Conservation (phyloP, 2,329 filamentous ascomycete genomes). For the Plectosphaerella plurivora region DNA sequence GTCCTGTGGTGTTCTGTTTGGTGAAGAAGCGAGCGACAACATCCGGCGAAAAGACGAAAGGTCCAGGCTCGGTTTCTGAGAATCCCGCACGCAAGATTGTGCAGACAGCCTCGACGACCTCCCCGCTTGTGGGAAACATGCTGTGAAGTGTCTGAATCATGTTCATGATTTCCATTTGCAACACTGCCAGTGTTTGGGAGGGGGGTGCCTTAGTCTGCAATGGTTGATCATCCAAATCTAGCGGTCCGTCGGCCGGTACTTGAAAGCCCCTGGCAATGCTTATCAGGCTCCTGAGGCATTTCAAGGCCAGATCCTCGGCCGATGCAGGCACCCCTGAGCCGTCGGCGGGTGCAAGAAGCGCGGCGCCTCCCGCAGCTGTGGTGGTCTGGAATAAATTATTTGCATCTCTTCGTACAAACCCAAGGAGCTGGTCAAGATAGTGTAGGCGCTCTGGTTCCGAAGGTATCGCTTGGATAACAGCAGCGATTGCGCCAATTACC, state of each 20-base stretch:
- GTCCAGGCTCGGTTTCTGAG: slow-evolving; percentile 67
- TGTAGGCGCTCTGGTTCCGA: slow-evolving; percentile 3
- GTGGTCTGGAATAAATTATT: slow-evolving; percentile 18
- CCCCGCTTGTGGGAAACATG: slow-evolving; percentile 55
- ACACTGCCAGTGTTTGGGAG: slow-evolving; percentile 18
- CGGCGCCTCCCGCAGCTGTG: no score
- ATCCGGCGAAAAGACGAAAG: slow-evolving; percentile 68
- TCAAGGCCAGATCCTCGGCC: slow-evolving; percentile 43
- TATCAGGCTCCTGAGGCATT: slow-evolving; percentile 62
- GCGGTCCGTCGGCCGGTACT: slow-evolving; percentile 58
- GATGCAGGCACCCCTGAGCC: slow-evolving; percentile 12
- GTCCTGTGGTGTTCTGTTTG: slow-evolving; percentile 53
- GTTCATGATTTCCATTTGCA: slow-evolving; percentile 43
- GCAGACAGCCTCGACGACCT: slow-evolving; percentile 69
- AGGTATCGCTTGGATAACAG: slow-evolving; percentile 68
- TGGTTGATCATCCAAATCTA: slow-evolving; percentile 60
- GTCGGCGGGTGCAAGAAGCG: no score
- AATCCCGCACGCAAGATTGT: slow-evolving; percentile 70
- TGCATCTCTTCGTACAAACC: slow-evolving; percentile 57
- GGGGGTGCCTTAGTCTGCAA: slow-evolving; percentile 4
- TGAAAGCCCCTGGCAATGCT: slow-evolving; percentile 71
- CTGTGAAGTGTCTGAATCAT: slow-evolving; percentile 42
- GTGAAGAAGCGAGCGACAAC: slow-evolving; percentile 64
- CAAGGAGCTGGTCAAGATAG: slow-evolving; percentile 54
- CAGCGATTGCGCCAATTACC: slow-evolving; percentile 69